Evolutionary conservation across 139 green algal genomes (phyloP), one percentile per base, ranked within the genome.

Genomic region (Ettlia oleoabundans): DNA sequence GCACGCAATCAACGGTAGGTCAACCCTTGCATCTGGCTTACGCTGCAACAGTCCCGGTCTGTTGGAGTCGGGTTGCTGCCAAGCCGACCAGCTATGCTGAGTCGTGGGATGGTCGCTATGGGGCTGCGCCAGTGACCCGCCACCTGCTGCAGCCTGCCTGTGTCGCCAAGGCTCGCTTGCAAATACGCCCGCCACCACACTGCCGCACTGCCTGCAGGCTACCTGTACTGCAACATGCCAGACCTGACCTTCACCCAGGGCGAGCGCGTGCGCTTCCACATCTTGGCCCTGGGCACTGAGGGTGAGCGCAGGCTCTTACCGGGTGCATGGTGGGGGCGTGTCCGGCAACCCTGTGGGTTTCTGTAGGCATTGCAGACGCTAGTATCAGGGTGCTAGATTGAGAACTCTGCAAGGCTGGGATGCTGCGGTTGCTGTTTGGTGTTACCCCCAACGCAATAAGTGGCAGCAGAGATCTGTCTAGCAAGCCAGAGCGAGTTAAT

Each of bases 161-260:
- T 58, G 47, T 24, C 47, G 10, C 47, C 47, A 58, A 58, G 47
- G 47, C 15, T 58, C 15, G n/a, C n/a, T n/a, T n/a, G n/a, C n/a
- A n/a, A n/a, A n/a, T n/a, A n/a, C n/a, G n/a, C n/a, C n/a, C n/a
- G n/a, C n/a, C n/a, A n/a, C n/a, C 47, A 3, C 38, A 42, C 43
- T 6, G 7, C n/a, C n/a, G 26, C 4, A n/a, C 38, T 81, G 1
- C 62, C 40, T 32, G 78, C 78, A 83, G 78, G 86, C 65, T 83
- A 66, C 86, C 68, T 90, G 61, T 93, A 88, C 88, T 93, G 89
- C 88, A 93, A 92, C 86, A 71, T 85, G 71, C 88, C 82, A 2
- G 63, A 61, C 10, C 42, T 92, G 7, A 37, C 70, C 51, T 83
- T 88, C n/a, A 61, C 30, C 0, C 82, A 83, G 61, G 87, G 84